Evolutionary conservation across 108 stramenopile genomes (phyloP), one percentile per base, ranked within the genome.

Genomic region (Epipyxis sp.): DNA sequence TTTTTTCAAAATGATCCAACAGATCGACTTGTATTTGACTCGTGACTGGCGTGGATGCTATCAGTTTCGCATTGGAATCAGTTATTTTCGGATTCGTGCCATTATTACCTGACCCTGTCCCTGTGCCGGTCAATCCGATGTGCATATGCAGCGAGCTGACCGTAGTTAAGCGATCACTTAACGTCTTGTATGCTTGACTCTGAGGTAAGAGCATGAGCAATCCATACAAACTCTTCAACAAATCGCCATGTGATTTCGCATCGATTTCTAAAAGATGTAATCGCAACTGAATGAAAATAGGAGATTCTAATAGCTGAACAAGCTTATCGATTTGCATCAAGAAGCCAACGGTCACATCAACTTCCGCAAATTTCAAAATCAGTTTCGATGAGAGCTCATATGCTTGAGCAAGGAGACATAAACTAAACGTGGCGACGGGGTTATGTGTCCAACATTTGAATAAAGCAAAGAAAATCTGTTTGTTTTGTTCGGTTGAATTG

Each of bases 311-410:
- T 65, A 99, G 80, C 69, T 97, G 95, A 40, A 99, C 95, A 34
- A 97, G 85, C 77, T 97, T 97, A 88, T 99, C 98, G 44, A 96
- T 86, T 81, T 98, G 95, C 95, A 98, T 96, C 44, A 98, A 85
- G 72, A 97, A 94, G 3, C 96, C 98, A 30, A 97, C 96, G 20
- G 94, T 91, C 1, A 98, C 92, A 44, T 95, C 91, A 80, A 93
- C 86, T 69, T 93, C 89, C 0, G 91, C 91, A 77, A 95, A 92
- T 1, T 89, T 87, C 78, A 91, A 86, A 3, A 95, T 90, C 62
- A 99, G 87, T n/a, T 88, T 87, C 82, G 93, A 92, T 25, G 96
- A 92, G 0, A 97, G 78, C 40, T 95, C 90, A 85, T 96, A 99
- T 6, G 94, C 94, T 79, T 94, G 94, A 10, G 94, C 95, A 34